phyloP scores from a whole-genome alignment of 2,329 filamentous ascomycete species.

The Paracoccidioides brasiliensis region DNA sequence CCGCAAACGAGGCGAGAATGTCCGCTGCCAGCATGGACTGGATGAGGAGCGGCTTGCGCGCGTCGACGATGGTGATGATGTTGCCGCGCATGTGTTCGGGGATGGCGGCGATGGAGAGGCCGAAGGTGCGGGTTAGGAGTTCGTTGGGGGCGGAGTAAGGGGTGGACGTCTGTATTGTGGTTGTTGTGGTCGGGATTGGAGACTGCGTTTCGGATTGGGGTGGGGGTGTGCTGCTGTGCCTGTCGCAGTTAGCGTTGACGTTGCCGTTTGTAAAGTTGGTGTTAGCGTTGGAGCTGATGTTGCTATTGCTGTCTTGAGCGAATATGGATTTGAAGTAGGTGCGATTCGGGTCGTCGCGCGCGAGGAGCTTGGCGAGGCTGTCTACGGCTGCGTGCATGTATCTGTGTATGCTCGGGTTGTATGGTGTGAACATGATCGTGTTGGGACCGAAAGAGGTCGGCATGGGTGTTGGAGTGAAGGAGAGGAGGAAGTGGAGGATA shows the following conservation, averaged over 20 bases:
- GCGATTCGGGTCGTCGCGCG: slow-evolving; percentile 85
- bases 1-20: slow-evolving; percentile 67
- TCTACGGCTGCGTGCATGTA: slow-evolving; percentile 87
- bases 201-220: no score
- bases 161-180: no score
- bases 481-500: slow-evolving; percentile 74
- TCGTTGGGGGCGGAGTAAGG: slow-evolving; percentile 54
- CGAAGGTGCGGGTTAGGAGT: slow-evolving; percentile 75
- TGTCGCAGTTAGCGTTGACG: slow-evolving; percentile 21
- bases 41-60: slow-evolving; percentile 77
- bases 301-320: slow-evolving; percentile 41
- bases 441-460: slow-evolving; percentile 45
- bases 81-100: slow-evolving; percentile 56
- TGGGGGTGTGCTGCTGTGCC: no score
- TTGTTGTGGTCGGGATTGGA: no score
- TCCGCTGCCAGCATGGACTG: slow-evolving; percentile 85
- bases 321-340: slow-evolving; percentile 75
- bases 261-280: no score
- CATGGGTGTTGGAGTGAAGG: slow-evolving; percentile 70
- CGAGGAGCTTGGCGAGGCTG: slow-evolving; percentile 77
- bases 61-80: slow-evolving; percentile 58
- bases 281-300: no score
- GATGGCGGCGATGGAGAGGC: slow-evolving; percentile 69
- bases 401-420: slow-evolving; percentile 66
- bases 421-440: slow-evolving; percentile 62